These are phyloP conservation scores for Mallotus japonicus DNA, from an alignment of 441 rosid genomes.

Conservation along the genomic window DNA sequence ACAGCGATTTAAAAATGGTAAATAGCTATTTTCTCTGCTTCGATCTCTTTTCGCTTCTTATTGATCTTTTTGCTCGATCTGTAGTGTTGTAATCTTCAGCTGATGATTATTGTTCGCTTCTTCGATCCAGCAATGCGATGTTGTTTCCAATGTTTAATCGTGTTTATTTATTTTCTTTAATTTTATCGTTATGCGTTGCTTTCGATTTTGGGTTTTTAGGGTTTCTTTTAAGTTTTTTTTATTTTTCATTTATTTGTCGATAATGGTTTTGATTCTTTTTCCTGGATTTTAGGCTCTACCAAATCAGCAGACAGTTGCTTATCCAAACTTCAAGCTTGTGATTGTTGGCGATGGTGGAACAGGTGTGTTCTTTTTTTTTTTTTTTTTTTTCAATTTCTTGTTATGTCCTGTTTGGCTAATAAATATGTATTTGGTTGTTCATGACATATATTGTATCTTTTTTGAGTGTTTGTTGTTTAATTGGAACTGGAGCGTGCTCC, in stretches of 20 bases:
- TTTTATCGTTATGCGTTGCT: not conserved
- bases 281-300: conserved; percentile 42
- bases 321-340: conserved; percentile 62
- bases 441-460: no score
- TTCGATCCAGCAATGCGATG: conserved; percentile 6
- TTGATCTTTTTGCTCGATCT: not conserved
- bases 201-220: not conserved
- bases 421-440: not conserved
- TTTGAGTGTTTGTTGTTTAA: no score
- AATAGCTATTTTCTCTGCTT: not conserved
- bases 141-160: not conserved
- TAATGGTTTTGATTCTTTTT: not conserved
- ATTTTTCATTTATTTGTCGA: no score
- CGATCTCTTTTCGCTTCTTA: not conserved
- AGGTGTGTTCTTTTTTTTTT: conserved; percentile 24
- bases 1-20: not conserved
- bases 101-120: not conserved
- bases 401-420: no score
- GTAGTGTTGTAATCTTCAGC: not conserved
- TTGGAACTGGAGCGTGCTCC: no score
- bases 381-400: no score
- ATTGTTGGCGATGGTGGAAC: conserved; percentile 68
- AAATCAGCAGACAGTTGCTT: conserved; percentile 50
- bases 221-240: not conserved
- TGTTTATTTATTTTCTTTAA: not conserved